A percentile compares a stretch with the other conserved stretches of the same genome.
phyloP scores from a whole-genome alignment of 2,329 filamentous ascomycete species.

The Diaporthe citrichinensis region DNA sequence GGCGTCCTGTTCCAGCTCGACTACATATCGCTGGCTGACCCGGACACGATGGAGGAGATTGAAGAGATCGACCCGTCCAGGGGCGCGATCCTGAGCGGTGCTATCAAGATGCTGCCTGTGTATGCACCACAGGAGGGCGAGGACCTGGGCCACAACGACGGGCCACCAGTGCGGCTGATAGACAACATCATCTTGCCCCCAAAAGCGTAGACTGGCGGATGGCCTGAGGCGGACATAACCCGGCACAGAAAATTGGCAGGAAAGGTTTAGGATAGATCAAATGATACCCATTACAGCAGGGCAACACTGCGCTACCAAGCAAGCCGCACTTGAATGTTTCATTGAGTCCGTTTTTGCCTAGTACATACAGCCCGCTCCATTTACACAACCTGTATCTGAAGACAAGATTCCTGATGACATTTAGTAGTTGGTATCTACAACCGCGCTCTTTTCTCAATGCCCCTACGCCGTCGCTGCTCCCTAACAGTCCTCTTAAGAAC shows the following conservation, averaged over 20 bases:
- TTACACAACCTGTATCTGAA: conserved; percentile 9
- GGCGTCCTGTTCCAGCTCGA: conserved; percentile 86
- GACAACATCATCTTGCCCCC: conserved; percentile 87
- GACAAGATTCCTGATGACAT: neutral
- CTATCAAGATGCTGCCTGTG: conserved; percentile 89
- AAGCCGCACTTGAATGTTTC: neutral
- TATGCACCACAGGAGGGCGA: conserved; percentile 79
- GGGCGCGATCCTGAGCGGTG: conserved; percentile 90
- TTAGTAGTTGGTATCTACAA: conserved; percentile 53
- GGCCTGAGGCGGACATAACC: neutral
- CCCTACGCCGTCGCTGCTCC: conserved; percentile 63
- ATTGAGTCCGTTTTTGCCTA: neutral
- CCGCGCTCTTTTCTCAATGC: conserved; percentile 65
- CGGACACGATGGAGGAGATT: conserved; percentile 85
- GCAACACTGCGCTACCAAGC: conserved; percentile 7
- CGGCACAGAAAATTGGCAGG: neutral
- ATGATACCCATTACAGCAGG: conserved; percentile 21
- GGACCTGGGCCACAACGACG: conserved; percentile 79
- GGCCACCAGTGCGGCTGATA: conserved; percentile 87
- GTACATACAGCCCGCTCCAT: neutral
- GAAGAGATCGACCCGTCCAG: conserved; percentile 75
- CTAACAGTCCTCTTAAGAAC: conserved; percentile 59
- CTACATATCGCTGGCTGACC: conserved; percentile 92
- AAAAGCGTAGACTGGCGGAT: conserved; percentile 5
- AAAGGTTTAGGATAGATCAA: neutral